A percentile compares a stretch with the other conserved stretches of the same genome.
Conservation (phyloP, 345 rosid species). For the Euphorbia tirucalli region DNA sequence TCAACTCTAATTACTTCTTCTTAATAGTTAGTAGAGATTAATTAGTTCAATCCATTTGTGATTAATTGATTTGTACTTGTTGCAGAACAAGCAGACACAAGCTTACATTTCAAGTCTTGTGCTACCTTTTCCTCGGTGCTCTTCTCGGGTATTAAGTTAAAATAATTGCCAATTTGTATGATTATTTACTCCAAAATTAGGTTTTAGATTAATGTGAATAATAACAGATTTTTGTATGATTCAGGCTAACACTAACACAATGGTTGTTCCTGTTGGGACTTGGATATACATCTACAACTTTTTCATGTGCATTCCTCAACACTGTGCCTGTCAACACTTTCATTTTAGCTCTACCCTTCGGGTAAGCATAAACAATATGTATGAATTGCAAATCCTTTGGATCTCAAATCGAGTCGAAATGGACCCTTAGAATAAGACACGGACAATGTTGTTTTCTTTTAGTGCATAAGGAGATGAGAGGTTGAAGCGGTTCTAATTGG, state of each 20-base stretch:
- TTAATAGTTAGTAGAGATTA: background rate
- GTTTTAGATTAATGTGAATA: background rate
- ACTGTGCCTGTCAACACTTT: slow-evolving; percentile 31
- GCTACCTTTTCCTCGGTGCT: slow-evolving; percentile 30
- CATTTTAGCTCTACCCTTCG: slow-evolving; percentile 20
- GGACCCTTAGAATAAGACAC: too few species aligned
- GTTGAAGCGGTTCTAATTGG: too few species aligned
- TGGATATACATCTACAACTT: slow-evolving; percentile 21
- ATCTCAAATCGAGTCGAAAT: too few species aligned
- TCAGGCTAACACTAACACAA: slow-evolving; percentile 25
- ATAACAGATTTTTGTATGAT: background rate
- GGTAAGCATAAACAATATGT: slow-evolving; percentile 18
- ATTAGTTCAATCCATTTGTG: background rate
- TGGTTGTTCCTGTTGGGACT: slow-evolving; percentile 30
- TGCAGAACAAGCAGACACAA: slow-evolving; percentile 30
- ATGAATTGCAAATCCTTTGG: too few species aligned
- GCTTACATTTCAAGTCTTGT: slow-evolving; percentile 23
- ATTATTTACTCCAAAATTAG: too few species aligned
- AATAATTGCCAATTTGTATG: background rate
- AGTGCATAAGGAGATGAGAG: too few species aligned
- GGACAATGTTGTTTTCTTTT: too few species aligned
- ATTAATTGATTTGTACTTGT: background rate
- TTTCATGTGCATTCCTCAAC: slow-evolving; percentile 33
- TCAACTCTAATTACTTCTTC: too few species aligned
- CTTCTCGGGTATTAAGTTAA: slow-evolving; percentile 20